These are phyloP conservation scores for Areca catechu DNA, from an alignment of 176 grass and related monocot genomes.

Conservation along the genomic window DNA sequence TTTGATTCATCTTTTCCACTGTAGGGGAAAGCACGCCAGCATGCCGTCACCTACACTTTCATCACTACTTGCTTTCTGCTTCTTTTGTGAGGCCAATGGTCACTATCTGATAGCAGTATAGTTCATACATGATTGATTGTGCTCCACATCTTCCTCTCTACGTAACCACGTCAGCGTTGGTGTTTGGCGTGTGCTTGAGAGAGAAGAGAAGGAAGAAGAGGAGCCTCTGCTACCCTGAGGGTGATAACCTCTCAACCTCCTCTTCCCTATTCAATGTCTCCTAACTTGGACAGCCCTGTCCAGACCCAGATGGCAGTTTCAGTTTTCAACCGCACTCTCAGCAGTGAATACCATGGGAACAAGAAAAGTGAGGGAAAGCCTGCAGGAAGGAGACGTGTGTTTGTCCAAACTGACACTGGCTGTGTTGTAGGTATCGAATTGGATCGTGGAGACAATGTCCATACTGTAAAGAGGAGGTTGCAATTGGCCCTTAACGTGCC, in stretches of 20 bases:
- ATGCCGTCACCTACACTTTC: too few species aligned
- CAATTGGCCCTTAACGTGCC: slow-evolving; percentile 71
- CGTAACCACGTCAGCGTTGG: slow-evolving; percentile 8
- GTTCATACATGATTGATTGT: neutral
- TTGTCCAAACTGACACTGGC: slow-evolving; percentile 89
- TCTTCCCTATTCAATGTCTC: slow-evolving; percentile 39
- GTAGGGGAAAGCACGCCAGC: too few species aligned
- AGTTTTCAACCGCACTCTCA: slow-evolving; percentile 44
- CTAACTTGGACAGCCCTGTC: slow-evolving; percentile 77
- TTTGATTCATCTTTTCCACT: too few species aligned
- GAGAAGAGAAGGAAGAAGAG: slow-evolving; percentile 8
- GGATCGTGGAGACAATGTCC: slow-evolving; percentile 78
- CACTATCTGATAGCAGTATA: neutral
- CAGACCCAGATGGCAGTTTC: slow-evolving; percentile 93
- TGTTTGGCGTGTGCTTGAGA: slow-evolving; percentile 8
- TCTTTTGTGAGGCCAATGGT: neutral
- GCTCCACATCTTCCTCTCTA: slow-evolving; percentile 1
- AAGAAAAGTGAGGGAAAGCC: slow-evolving; percentile 47
- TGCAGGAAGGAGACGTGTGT: slow-evolving; percentile 74
- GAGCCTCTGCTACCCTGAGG: neutral
- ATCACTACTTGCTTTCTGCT: neutral
- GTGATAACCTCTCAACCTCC: neutral
- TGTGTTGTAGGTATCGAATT: slow-evolving; percentile 78
- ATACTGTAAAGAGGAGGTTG: slow-evolving; percentile 86
- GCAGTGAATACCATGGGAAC: slow-evolving; percentile 55